phyloP scores from a whole-genome alignment of 2,329 filamentous ascomycete genomes.

The Monosporascus cannonballus region DNA sequence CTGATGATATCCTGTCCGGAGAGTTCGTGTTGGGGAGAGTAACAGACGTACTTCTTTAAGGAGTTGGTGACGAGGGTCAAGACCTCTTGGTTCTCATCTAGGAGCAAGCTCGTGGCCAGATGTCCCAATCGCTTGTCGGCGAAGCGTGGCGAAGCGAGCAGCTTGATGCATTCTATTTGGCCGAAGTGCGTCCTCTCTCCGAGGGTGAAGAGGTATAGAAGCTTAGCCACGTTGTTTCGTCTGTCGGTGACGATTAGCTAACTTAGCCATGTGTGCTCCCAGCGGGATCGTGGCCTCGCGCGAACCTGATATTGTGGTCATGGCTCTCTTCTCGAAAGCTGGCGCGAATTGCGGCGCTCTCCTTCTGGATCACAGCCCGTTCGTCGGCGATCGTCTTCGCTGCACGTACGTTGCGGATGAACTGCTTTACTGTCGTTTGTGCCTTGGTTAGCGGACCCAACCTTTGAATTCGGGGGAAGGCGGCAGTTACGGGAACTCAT shows the following conservation, averaged over 20 bases:
- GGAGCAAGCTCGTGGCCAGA: conserved; percentile 86
- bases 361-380: conserved; percentile 95
- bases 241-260: conserved; percentile 39
- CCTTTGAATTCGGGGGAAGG: neutral
- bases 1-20: neutral
- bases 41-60: conserved; percentile 72
- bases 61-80: conserved; percentile 96
- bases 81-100: conserved; percentile 98
- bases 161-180: conserved; percentile 97
- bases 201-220: conserved; percentile 95
- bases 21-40: neutral
- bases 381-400: conserved; percentile 99
- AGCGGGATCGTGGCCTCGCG: conserved; percentile 2
- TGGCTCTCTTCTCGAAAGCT: conserved; percentile 97
- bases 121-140: conserved; percentile 96
- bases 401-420: conserved; percentile 97
- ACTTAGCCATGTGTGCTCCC: conserved; percentile 3
- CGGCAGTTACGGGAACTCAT: conserved; percentile 27
- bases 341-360: conserved; percentile 93
- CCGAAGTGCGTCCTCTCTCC: conserved; percentile 98
- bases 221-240: conserved; percentile 97
- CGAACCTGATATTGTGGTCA: conserved; percentile 81
- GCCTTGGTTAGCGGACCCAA: neutral
- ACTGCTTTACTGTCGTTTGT: conserved; percentile 78
- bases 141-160: conserved; percentile 92